Conservation (phyloP, 2,329 filamentous ascomycete genomes). For the Xylariaceae sp. region DNA sequence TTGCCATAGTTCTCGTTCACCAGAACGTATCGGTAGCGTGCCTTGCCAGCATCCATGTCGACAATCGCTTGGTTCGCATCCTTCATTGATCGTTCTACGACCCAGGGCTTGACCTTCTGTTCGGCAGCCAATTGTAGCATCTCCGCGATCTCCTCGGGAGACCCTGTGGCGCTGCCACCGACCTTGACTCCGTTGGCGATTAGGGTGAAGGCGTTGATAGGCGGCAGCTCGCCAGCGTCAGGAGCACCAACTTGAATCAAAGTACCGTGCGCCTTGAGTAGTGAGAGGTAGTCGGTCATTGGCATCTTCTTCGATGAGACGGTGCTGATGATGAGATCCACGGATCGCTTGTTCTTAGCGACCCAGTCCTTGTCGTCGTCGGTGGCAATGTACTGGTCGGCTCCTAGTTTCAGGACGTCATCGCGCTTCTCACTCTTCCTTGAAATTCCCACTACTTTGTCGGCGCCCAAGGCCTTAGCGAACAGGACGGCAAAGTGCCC, state of each 20-base stretch:
- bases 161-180: conserved; percentile 43
- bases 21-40: conserved; percentile 45
- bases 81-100: conserved; percentile 51
- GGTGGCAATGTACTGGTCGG: conserved; percentile 43
- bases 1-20: conserved; percentile 36
- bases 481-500: conserved; percentile 67
- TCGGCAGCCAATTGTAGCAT: conserved; percentile 59
- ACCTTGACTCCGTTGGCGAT: conserved; percentile 52
- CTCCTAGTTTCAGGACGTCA: conserved; percentile 55
- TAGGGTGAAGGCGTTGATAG: conserved; percentile 52
- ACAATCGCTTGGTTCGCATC: conserved; percentile 54
- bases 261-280: conserved; percentile 56
- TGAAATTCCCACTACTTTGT: conserved; percentile 57
- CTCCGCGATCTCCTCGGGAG: conserved; percentile 54
- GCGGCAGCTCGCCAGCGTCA: conserved; percentile 44
- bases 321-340: conserved; percentile 59
- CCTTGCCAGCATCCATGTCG: conserved; percentile 54
- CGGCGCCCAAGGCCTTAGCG: conserved; percentile 62
- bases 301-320: conserved; percentile 55
- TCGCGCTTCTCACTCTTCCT: conserved; percentile 47
- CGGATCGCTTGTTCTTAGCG: conserved; percentile 41
- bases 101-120: conserved; percentile 54
- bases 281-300: conserved; percentile 54
- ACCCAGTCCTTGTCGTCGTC: conserved; percentile 52
- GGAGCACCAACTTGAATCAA: conserved; percentile 64